phyloP scores from a whole-genome alignment of 495 filamentous ascomycete genomes.

The Bryoglossum gracile region DNA sequence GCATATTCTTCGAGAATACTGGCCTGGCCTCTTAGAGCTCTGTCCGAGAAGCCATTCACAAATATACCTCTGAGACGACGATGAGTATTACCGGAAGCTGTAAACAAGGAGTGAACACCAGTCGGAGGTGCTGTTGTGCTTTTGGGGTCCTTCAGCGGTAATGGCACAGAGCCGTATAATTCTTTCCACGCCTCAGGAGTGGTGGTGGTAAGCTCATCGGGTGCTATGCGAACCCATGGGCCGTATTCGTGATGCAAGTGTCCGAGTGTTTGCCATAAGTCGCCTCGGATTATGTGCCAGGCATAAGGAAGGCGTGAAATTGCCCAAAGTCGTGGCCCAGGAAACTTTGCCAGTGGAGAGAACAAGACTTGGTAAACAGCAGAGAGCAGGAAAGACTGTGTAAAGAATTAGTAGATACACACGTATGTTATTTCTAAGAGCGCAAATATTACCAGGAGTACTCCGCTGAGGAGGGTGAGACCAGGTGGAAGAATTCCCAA shows the following conservation, averaged over 20 bases:
- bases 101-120: background rate
- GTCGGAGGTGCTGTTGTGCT: background rate
- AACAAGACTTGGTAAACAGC: background rate
- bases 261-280: background rate
- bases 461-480: background rate
- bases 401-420: background rate
- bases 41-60: background rate
- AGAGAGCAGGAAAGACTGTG: background rate
- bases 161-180: background rate
- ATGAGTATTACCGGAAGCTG: background rate
- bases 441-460: background rate
- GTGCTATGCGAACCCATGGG: background rate
- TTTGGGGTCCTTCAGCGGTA: background rate
- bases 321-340: background rate
- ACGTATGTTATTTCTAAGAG: background rate
- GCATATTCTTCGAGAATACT: background rate
- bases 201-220: background rate
- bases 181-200: background rate
- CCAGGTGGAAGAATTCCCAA: background rate
- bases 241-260: background rate
- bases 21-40: background rate
- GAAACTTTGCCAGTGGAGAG: background rate
- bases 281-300: background rate
- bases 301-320: background rate
- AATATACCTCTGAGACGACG: background rate